phyloP scores from a whole-genome alignment of 169 alveolate genomes.

The Cryptosporidium viatorum region DNA sequence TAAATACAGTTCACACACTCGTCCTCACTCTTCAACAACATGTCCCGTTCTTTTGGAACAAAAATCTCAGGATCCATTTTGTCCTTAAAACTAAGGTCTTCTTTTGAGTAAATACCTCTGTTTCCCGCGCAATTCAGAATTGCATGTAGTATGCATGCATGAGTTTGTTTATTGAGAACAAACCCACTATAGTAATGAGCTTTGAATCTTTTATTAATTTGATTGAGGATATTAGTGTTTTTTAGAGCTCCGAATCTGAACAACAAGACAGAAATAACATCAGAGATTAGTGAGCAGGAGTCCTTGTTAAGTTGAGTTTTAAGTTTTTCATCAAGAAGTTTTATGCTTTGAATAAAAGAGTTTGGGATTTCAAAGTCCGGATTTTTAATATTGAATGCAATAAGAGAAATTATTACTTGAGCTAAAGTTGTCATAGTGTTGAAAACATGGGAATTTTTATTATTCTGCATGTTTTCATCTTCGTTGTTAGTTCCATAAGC shows the following conservation, averaged over 20 bases:
- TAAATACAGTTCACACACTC: conserved; percentile 63
- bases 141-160: conserved; percentile 25
- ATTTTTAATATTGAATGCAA: not conserved
- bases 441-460: not conserved
- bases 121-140: conserved; percentile 11
- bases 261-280: conserved; percentile 1
- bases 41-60: not conserved
- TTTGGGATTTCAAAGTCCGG: conserved; percentile 18
- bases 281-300: conserved; percentile 19
- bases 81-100: conserved; percentile 1
- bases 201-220: conserved; percentile 15
- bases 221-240: conserved; percentile 4
- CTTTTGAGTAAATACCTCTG: conserved; percentile 7
- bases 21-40: not conserved
- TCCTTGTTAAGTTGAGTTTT: not conserved
- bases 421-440: conserved; percentile 32
- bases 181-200: not conserved
- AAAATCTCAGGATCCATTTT: conserved; percentile 4
- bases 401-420: not conserved
- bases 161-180: not conserved
- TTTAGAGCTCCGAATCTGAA: conserved; percentile 22
- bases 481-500: not conserved
- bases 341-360: not conserved
- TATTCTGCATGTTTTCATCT: not conserved
- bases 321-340: conserved; percentile 22